These are phyloP conservation scores for Pythium folliculosum DNA, from an alignment of 352 stramenopile species.

Conservation along the genomic window DNA sequence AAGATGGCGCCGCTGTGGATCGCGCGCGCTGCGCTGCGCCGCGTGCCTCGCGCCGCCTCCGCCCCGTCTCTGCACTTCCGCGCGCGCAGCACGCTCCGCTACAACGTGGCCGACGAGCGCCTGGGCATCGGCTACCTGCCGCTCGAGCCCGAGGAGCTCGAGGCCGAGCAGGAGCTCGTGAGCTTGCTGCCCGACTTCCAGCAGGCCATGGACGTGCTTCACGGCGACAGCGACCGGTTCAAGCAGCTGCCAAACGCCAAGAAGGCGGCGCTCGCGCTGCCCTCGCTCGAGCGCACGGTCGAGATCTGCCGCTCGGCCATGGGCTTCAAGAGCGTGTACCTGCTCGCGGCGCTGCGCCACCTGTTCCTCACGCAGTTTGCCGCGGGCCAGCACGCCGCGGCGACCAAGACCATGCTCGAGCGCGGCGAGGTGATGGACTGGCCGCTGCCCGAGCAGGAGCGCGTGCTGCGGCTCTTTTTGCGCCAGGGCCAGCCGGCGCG, in stretches of 20 bases:
- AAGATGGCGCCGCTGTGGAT: conserved; percentile 5
- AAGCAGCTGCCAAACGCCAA: conserved; percentile 49
- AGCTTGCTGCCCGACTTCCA: conserved; percentile 71
- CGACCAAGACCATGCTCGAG: conserved; percentile 61
- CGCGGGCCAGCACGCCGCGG: conserved; percentile 52
- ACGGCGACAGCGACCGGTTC: conserved; percentile 41
- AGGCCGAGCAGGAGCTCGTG: conserved; percentile 66
- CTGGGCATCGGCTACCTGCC: conserved; percentile 70
- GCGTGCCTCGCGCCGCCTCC: not conserved
- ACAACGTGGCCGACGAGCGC: conserved; percentile 53
- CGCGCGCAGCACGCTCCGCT: conserved; percentile 30
- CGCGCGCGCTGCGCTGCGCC: not conserved
- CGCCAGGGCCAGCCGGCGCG: conserved; percentile 50
- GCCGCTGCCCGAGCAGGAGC: conserved; percentile 68
- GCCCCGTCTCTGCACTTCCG: no score
- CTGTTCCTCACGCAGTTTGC: conserved; percentile 64
- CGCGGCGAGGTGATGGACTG: conserved; percentile 75
- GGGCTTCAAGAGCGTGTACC: conserved; percentile 70
- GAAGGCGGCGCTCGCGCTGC: conserved; percentile 49
- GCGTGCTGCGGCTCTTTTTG: conserved; percentile 62
- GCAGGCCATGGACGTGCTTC: conserved; percentile 54
- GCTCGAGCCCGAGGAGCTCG: conserved; percentile 61
- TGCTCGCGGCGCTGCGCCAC: conserved; percentile 62
- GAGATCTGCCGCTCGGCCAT: conserved; percentile 81
- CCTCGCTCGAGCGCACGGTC: conserved; percentile 59